Percentiles rank a stretch among this genome's conserved stretches.
phyloP scores from a whole-genome alignment of 495 filamentous ascomycete genomes.

The Aspergillus bridgeri region DNA sequence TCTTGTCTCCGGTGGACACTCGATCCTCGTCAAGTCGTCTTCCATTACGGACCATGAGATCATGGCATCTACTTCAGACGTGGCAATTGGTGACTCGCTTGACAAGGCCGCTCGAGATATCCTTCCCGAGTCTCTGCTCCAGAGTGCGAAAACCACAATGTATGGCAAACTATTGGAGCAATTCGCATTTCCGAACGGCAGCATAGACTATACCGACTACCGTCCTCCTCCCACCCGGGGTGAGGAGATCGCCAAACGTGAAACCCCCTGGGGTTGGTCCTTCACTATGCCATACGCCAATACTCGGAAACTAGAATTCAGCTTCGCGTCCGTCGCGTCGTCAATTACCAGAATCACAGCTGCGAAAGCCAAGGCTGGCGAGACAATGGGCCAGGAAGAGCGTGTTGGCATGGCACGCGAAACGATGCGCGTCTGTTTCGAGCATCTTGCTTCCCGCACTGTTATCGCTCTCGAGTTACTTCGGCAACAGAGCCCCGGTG shows the following conservation, averaged over 20 bases:
- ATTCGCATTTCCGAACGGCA: constrained; percentile 68
- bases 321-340: constrained; percentile 62
- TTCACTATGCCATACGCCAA: constrained; percentile 54
- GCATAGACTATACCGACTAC: constrained; percentile 52
- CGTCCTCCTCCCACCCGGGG: constrained; percentile 48
- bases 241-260: constrained; percentile 45
- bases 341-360: constrained; percentile 46
- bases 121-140: constrained; percentile 52
- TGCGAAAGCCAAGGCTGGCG: constrained; percentile 24
- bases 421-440: constrained; percentile 76
- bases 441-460: constrained; percentile 75
- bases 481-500: constrained; percentile 17
- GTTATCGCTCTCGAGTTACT: constrained; percentile 59
- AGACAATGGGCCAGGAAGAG: constrained; percentile 37
- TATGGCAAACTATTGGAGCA: constrained; percentile 68
- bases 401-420: constrained; percentile 63
- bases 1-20: constrained; percentile 91
- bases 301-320: constrained; percentile 52
- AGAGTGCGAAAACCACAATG: constrained; percentile 52
- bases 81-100: constrained; percentile 79
- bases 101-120: constrained; percentile 81
- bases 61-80: constrained; percentile 66
- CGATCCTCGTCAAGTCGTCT: constrained; percentile 71
- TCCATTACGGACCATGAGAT: constrained; percentile 64
- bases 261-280: constrained; percentile 53